Percentiles rank a stretch among this genome's conserved stretches.
phyloP scores from a whole-genome alignment of 768 basidiomycete species.

The Leccinum subtestaceum region DNA sequence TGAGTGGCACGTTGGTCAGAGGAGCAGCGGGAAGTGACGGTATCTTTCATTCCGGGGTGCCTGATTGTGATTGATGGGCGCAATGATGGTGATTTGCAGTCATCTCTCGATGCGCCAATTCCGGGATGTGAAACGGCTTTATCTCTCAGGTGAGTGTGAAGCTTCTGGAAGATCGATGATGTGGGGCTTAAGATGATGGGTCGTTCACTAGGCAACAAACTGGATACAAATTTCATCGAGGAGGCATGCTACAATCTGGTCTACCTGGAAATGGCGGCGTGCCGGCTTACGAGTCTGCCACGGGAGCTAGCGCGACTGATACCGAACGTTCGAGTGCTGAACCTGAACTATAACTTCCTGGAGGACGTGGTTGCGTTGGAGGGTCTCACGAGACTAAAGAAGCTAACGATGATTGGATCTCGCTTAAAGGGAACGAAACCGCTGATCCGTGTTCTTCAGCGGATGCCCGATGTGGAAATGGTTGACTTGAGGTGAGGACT shows the following conservation, averaged over 20 bases:
- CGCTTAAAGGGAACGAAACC: slow-evolving; percentile 72
- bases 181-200: slow-evolving; percentile 21
- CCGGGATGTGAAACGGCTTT: slow-evolving; percentile 89
- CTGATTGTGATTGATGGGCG: slow-evolving; percentile 37
- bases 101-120: slow-evolving; percentile 59
- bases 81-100: slow-evolving; percentile 37
- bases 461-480: slow-evolving; percentile 81
- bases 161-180: slow-evolving; percentile 14
- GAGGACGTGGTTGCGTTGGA: slow-evolving; percentile 66
- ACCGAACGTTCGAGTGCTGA: slow-evolving; percentile 87
- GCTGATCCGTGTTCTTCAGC: slow-evolving; percentile 66
- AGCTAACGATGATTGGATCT: slow-evolving; percentile 84
- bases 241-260: slow-evolving; percentile 85
- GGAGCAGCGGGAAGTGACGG: slow-evolving; percentile 33
- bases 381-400: slow-evolving; percentile 73
- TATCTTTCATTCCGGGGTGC: slow-evolving; percentile 37
- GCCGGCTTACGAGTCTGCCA: slow-evolving; percentile 78
- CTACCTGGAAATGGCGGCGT: slow-evolving; percentile 90
- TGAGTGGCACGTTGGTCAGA: slow-evolving; percentile 43
- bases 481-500: slow-evolving; percentile 79
- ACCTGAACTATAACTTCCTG: slow-evolving; percentile 97
- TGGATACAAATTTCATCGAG: slow-evolving; percentile 56
- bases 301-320: slow-evolving; percentile 55
- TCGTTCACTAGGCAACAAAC: slow-evolving; percentile 62
- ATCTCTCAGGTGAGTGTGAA: slow-evolving; percentile 77